Percentiles rank a stretch among this genome's conserved stretches.
Conservation (phyloP, 164 flowering plant species). For the Kalanchoe fedtschenkoi region DNA sequence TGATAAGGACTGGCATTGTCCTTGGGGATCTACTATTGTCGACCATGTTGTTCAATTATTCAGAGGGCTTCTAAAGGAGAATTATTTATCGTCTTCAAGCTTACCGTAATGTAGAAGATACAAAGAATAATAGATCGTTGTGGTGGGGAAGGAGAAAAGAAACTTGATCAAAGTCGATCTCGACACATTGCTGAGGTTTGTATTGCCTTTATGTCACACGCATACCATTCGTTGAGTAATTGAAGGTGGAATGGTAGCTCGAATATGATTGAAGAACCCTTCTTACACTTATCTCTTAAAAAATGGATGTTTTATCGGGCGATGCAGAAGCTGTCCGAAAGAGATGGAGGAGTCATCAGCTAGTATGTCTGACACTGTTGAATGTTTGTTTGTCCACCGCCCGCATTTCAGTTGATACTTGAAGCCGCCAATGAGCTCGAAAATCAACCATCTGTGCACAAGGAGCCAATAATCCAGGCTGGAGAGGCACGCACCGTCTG, state of each 20-base stretch:
- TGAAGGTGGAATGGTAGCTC: not conserved
- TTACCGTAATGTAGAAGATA: slow-evolving; percentile 32
- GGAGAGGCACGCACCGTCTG: too few relatives aligned
- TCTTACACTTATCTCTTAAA: slow-evolving; percentile 28
- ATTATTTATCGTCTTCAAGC: slow-evolving; percentile 45
- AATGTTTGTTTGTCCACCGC: slow-evolving; percentile 12
- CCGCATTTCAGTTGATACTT: slow-evolving; percentile 29
- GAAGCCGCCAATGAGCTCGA: slow-evolving; percentile 37
- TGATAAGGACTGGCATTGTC: slow-evolving; percentile 56
- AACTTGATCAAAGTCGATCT: slow-evolving; percentile 64
- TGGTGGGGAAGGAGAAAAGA: slow-evolving; percentile 83
- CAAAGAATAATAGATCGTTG: slow-evolving; percentile 32
- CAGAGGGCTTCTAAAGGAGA: slow-evolving; percentile 56
- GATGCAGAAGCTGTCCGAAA: slow-evolving; percentile 18
- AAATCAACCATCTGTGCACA: slow-evolving; percentile 16
- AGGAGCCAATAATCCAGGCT: slow-evolving; percentile 68
- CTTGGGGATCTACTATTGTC: slow-evolving; percentile 68
- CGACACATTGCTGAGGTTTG: slow-evolving; percentile 49
- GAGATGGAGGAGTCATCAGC: slow-evolving; percentile 16
- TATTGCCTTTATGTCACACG: not conserved
- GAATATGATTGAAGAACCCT: slow-evolving; percentile 12
- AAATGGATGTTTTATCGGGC: slow-evolving; percentile 42
- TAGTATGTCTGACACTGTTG: slow-evolving; percentile 15
- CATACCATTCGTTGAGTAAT: not conserved
- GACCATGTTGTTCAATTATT: slow-evolving; percentile 72